A percentile compares a stretch with the other conserved stretches of the same genome.
These are phyloP conservation scores for Rubia tinctorum DNA, from an alignment of 305 asterid species.

Conservation along the genomic window DNA sequence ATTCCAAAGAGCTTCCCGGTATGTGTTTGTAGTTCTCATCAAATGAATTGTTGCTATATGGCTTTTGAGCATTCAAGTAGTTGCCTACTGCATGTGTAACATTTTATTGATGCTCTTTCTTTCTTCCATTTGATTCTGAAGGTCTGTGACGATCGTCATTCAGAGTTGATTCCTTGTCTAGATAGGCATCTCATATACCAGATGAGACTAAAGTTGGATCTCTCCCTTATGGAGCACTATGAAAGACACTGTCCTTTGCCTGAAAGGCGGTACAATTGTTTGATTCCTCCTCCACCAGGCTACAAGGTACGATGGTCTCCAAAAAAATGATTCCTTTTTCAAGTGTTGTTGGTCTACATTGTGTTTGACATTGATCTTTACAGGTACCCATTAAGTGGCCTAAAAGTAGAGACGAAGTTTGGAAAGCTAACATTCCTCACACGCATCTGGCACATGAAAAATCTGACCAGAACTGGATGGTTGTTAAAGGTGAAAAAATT, in stretches of 20 bases:
- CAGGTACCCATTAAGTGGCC: slow-evolving; percentile 93
- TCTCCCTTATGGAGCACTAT: slow-evolving; percentile 89
- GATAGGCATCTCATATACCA: slow-evolving; percentile 90
- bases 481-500: slow-evolving; percentile 77
- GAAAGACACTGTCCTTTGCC: slow-evolving; percentile 94
- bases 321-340: slow-evolving; percentile 9
- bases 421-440: slow-evolving; percentile 95
- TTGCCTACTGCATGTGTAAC: background rate
- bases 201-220: slow-evolving; percentile 84
- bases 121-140: slow-evolving; percentile 17
- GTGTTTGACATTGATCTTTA: slow-evolving; percentile 5
- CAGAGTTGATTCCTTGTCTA: slow-evolving; percentile 85
- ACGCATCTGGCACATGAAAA: slow-evolving; percentile 92
- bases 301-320: slow-evolving; percentile 56
- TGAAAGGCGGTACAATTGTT: slow-evolving; percentile 80
- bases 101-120: slow-evolving; percentile 6
- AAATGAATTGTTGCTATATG: background rate
- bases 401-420: slow-evolving; percentile 83
- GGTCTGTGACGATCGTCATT: slow-evolving; percentile 89
- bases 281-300: slow-evolving; percentile 95
- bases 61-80: background rate
- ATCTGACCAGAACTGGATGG: slow-evolving; percentile 96
- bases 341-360: slow-evolving; percentile 10
- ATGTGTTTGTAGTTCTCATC: slow-evolving; percentile 27
- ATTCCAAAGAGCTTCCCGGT: slow-evolving; percentile 73